These are phyloP conservation scores for Colletotrichum euphorbiae DNA, from an alignment of 2,329 filamentous ascomycete genomes.

Conservation along the genomic window DNA sequence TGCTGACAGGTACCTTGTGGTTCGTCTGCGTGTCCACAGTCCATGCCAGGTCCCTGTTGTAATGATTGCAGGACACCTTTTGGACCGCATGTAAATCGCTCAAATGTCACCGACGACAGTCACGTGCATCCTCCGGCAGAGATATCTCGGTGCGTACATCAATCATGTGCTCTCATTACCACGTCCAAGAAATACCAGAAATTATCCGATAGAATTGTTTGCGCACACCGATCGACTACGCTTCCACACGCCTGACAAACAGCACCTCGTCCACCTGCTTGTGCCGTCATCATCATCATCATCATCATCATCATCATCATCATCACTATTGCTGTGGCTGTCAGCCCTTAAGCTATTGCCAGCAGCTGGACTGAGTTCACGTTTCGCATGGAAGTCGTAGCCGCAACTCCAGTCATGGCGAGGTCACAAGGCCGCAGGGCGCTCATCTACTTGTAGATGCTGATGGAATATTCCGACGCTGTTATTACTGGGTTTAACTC, in stretches of 20 bases:
- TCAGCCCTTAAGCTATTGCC: background rate
- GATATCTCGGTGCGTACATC: background rate
- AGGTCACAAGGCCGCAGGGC: background rate
- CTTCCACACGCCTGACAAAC: background rate
- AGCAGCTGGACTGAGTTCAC: background rate
- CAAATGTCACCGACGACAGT: too few species aligned
- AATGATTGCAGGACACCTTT: too few species aligned
- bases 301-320: background rate
- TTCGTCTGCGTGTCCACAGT: too few species aligned
- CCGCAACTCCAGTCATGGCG: conserved; percentile 18
- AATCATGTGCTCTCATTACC: background rate
- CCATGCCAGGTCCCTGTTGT: too few species aligned
- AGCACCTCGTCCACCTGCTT: background rate
- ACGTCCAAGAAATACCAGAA: background rate
- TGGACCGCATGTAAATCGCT: conserved; percentile 1
- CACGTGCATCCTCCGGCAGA: conserved; percentile 11
- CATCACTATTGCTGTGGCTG: background rate
- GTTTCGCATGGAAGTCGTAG: conserved; percentile 13
- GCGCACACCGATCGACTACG: background rate
- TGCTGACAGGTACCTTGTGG: background rate
- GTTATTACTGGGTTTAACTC: background rate
- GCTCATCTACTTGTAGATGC: background rate
- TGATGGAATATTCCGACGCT: background rate
- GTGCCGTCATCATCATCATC: background rate
- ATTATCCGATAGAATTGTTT: background rate